These are phyloP conservation scores for Alternaria arbusti DNA, from an alignment of 2,329 filamentous ascomycete species.

Conservation along the genomic window DNA sequence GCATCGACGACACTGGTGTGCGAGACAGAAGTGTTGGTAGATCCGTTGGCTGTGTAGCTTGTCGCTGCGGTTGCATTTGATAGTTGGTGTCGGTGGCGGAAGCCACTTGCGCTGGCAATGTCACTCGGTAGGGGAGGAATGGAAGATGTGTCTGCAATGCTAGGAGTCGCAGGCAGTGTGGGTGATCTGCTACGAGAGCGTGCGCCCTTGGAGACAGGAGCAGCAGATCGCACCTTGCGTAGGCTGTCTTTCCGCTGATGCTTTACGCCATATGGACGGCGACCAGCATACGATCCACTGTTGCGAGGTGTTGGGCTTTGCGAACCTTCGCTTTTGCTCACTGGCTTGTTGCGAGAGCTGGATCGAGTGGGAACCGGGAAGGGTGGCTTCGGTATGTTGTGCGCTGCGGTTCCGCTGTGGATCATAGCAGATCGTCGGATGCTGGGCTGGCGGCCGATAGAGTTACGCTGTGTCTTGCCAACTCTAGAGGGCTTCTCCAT, in stretches of 20 bases:
- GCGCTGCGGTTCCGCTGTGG: constrained; percentile 75
- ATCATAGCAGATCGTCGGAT: constrained; percentile 83
- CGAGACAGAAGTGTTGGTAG: constrained; percentile 66
- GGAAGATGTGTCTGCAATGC: constrained; percentile 71
- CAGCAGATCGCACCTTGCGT: constrained; percentile 85
- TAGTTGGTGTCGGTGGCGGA: constrained; percentile 61
- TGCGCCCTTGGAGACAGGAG: constrained; percentile 65
- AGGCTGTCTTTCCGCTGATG: constrained; percentile 65
- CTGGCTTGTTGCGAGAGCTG: constrained; percentile 78
- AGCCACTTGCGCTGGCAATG: constrained; percentile 61
- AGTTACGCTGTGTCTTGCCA: constrained; percentile 39
- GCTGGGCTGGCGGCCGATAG: constrained; percentile 55
- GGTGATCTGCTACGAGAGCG: constrained; percentile 58
- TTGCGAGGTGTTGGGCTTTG: constrained; percentile 74
- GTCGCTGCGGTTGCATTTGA: constrained; percentile 69
- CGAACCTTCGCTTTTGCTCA: constrained; percentile 75
- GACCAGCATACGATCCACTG: constrained; percentile 38
- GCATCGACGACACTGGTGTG: constrained; percentile 88
- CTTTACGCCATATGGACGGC: constrained; percentile 49
- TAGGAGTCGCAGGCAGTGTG: constrained; percentile 71
- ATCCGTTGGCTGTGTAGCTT: constrained; percentile 62
- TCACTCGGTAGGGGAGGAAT: constrained; percentile 77
- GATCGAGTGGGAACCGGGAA: constrained; percentile 91
- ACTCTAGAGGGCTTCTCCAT: constrained; percentile 47
- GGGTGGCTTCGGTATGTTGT: constrained; percentile 68